Percentiles rank a stretch among this genome's conserved stretches.
Evolutionary conservation across 805 yeast species (phyloP).

Genomic region (Brettanomyces naardenensis): DNA sequence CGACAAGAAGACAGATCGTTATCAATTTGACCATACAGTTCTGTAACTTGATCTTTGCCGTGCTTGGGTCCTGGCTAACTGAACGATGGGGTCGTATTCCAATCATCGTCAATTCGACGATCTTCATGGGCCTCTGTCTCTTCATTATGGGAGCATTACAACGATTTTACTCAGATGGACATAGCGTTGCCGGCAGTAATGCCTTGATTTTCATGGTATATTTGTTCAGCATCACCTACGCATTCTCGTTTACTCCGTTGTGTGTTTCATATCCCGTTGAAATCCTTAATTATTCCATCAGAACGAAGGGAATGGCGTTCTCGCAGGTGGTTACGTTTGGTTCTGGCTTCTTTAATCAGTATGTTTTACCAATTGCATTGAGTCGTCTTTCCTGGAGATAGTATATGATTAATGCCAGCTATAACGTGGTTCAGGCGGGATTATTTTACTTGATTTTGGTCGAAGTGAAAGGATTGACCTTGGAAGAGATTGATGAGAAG

Average conservation of each 20-base stretch:
- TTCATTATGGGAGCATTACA: conserved; percentile 21
- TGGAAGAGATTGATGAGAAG: conserved; percentile 23
- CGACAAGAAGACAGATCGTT: conserved; percentile 17
- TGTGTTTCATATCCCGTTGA: conserved; percentile 22
- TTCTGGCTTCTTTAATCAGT: conserved; percentile 20
- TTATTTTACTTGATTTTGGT: conserved; percentile 19
- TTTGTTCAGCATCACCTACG: conserved; percentile 18
- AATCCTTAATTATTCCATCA: conserved; percentile 16
- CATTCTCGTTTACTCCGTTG: conserved; percentile 21
- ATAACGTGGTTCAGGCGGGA: conserved; percentile 15
- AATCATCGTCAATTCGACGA: conserved; percentile 17
- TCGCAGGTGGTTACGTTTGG: conserved; percentile 18
- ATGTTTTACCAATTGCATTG: conserved; percentile 25
- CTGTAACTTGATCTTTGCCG: conserved; percentile 17
- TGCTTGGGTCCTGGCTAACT: conserved; percentile 18
- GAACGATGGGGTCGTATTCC: conserved; percentile 20
- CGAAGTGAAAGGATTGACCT: conserved; percentile 20
- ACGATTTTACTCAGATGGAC: conserved; percentile 15
- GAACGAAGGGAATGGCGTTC: conserved; percentile 23
- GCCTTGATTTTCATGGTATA: conserved; percentile 19
- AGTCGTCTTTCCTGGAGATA: conserved; percentile 18
- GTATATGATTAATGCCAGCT: conserved; percentile 19
- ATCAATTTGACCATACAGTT: conserved; percentile 21
- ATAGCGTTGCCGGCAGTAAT: conserved; percentile 14
- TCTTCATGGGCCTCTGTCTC: conserved; percentile 19